These are phyloP conservation scores for Trichomonascaceae sp. DNA, from an alignment of 1,139 yeast genomes.

Conservation along the genomic window DNA sequence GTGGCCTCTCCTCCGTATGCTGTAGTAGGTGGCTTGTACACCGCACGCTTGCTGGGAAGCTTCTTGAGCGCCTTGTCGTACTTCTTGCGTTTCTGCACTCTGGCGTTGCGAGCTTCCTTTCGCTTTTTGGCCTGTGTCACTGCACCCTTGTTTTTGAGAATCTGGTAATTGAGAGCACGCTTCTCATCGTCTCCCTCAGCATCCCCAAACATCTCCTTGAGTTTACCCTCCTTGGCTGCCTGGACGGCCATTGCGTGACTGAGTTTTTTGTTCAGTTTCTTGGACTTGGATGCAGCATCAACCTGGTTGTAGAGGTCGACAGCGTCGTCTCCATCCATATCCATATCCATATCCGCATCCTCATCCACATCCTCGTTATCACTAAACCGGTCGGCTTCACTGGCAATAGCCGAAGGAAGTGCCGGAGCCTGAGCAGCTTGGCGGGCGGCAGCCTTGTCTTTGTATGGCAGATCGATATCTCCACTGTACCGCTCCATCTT, in stretches of 20 bases:
- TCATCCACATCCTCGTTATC: constrained; percentile 20
- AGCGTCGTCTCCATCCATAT: constrained; percentile 19
- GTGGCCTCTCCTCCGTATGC: constrained; percentile 91
- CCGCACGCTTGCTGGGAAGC: constrained; percentile 79
- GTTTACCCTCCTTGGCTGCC: constrained; percentile 79
- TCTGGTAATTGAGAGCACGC: constrained; percentile 90
- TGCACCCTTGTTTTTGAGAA: constrained; percentile 87
- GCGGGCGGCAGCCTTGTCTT: constrained; percentile 78
- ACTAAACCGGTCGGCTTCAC: constrained; percentile 37
- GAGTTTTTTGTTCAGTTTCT: constrained; percentile 40
- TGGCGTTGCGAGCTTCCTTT: constrained; percentile 87
- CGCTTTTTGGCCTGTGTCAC: constrained; percentile 61
- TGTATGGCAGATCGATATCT: constrained; percentile 86
- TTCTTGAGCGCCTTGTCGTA: constrained; percentile 93
- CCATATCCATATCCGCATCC: constrained; percentile 14
- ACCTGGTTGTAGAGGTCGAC: constrained; percentile 40
- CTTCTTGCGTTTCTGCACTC: constrained; percentile 97
- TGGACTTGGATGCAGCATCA: constrained; percentile 34
- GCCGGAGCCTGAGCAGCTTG: background rate
- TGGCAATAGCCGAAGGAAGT: background rate
- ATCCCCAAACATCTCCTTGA: constrained; percentile 55
- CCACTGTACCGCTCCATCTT: constrained; percentile 53
- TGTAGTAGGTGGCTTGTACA: constrained; percentile 65
- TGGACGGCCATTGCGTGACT: constrained; percentile 62
- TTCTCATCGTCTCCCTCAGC: constrained; percentile 59